A percentile compares a stretch with the other conserved stretches of the same genome.
phyloP scores from a whole-genome alignment of 331 rosid species.

The Phaseolus coccineus region DNA sequence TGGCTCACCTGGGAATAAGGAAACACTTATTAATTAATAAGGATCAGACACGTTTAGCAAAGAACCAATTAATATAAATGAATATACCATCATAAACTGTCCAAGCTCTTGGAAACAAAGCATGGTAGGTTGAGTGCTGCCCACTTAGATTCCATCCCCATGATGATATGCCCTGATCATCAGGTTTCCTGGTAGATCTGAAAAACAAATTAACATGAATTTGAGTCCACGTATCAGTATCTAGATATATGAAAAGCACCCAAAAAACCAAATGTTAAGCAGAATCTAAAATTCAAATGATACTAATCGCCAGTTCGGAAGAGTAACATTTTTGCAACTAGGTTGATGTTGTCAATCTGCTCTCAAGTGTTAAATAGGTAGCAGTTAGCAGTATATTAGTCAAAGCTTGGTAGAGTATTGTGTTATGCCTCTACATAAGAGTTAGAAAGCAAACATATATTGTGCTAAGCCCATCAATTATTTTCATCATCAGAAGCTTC shows the following conservation, averaged over 20 bases:
- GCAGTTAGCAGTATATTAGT: slow-evolving; percentile 27
- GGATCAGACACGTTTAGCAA: slow-evolving; percentile 8
- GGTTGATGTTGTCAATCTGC: slow-evolving; percentile 3
- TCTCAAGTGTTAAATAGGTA: not conserved
- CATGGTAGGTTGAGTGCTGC: slow-evolving; percentile 98
- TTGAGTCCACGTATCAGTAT: slow-evolving; percentile 18
- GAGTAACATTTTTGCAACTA: not conserved
- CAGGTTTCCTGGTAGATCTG: slow-evolving; percentile 64
- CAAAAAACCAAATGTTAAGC: slow-evolving; percentile 31
- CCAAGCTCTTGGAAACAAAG: slow-evolving; percentile 99
- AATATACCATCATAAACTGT: slow-evolving; percentile 90
- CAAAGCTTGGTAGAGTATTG: not conserved
- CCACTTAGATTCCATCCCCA: slow-evolving; percentile 99
- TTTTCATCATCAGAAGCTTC: not conserved
- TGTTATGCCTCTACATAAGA: not conserved
- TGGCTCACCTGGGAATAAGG: slow-evolving; percentile 77
- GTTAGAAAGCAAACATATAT: not conserved
- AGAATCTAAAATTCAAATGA: slow-evolving; percentile 16
- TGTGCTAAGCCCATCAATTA: slow-evolving; percentile 32
- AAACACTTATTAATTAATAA: slow-evolving; percentile 38
- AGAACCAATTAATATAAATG: slow-evolving; percentile 41
- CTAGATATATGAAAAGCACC: slow-evolving; percentile 26
- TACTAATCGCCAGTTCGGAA: slow-evolving; percentile 11
- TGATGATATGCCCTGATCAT: slow-evolving; percentile 90
- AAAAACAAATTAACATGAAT: slow-evolving; percentile 28